Percentiles rank a stretch among this genome's conserved stretches.
Evolutionary conservation across 805 yeast genomes (phyloP).

Genomic region (Yueomyces sp.): DNA sequence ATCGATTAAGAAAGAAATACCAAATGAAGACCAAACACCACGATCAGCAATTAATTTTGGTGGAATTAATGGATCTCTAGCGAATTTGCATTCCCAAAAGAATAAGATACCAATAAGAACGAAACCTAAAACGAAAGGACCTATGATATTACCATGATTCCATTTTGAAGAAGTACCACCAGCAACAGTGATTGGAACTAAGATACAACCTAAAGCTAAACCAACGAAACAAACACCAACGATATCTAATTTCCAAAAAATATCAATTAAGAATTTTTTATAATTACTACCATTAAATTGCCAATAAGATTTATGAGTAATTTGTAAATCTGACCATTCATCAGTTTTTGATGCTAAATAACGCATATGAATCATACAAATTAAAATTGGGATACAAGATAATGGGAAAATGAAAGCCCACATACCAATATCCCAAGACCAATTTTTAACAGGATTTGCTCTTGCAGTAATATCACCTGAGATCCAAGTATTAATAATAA

Average conservation of each 20-base stretch:
- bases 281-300: conserved; percentile 4
- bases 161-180: conserved; percentile 42
- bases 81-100: conserved; percentile 42
- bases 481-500: conserved; percentile 61
- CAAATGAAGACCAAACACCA: conserved; percentile 54
- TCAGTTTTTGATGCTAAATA: conserved; percentile 25
- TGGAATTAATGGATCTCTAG: conserved; percentile 46
- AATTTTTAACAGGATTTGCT: conserved; percentile 19
- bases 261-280: conserved; percentile 20
- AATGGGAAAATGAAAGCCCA: conserved; percentile 48
- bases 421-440: conserved; percentile 47
- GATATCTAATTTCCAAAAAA: conserved; percentile 50
- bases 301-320: conserved; percentile 12
- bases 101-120: conserved; percentile 39
- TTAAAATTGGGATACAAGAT: conserved; percentile 34
- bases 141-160: conserved; percentile 46
- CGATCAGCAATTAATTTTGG: conserved; percentile 41
- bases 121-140: conserved; percentile 46
- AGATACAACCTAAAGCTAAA: conserved; percentile 44
- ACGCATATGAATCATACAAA: conserved; percentile 35
- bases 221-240: conserved; percentile 44
- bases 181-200: conserved; percentile 58
- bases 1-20: conserved; percentile 44
- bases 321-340: conserved; percentile 25
- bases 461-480: conserved; percentile 37